These are phyloP conservation scores for Fusarium camptoceras DNA, from an alignment of 2,329 filamentous ascomycete species.

Conservation along the genomic window DNA sequence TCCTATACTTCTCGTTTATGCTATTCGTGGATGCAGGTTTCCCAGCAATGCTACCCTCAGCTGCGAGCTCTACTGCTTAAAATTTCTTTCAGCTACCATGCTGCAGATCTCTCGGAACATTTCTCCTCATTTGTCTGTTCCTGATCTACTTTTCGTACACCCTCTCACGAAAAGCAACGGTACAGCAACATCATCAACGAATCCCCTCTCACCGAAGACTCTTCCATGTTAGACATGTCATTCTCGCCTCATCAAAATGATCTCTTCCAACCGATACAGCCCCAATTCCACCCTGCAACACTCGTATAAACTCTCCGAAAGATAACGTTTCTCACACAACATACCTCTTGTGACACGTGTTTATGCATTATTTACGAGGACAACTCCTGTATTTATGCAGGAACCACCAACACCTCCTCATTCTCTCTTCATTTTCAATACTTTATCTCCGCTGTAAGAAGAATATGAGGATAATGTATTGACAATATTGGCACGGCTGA, in stretches of 20 bases:
- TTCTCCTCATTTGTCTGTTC: background rate
- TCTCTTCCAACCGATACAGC: background rate
- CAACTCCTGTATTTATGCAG: background rate
- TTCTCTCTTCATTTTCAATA: no score
- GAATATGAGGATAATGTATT: no score
- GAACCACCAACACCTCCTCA: background rate
- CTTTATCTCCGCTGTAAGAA: no score
- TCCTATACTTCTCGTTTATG: background rate
- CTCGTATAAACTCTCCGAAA: background rate
- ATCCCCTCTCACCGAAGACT: no score
- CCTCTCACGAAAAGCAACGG: slow-evolving; percentile 1
- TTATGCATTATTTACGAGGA: background rate
- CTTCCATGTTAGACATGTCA: background rate
- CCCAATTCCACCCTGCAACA: background rate
- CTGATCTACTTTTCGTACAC: background rate
- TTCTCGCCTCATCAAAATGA: background rate
- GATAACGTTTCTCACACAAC: background rate
- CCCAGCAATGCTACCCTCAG: background rate
- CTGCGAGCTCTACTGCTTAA: background rate
- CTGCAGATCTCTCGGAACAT: background rate
- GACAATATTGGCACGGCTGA: slow-evolving; percentile 1
- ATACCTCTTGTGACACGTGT: background rate
- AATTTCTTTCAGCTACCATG: background rate
- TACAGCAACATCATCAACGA: no score
- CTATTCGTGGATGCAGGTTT: background rate